Evolutionary conservation across 176 grass and related monocot genomes (phyloP), one percentile per base, ranked within the genome.

Genomic region (Oryza glaberrima): DNA sequence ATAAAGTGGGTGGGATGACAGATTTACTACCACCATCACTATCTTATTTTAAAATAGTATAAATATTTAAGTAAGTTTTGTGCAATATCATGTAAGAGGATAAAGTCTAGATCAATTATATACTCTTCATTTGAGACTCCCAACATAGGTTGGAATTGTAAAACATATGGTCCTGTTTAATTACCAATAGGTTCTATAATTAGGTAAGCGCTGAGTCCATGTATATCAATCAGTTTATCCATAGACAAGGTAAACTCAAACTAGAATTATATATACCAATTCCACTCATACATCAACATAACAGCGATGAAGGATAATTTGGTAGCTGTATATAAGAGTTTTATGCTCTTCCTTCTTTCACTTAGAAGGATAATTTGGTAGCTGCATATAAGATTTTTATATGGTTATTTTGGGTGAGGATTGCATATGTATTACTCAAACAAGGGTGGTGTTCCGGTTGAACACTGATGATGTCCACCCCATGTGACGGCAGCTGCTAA

Each of bases 401-500:
- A 41, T 41, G 40, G 40, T 49, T 49, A 14, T 49, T 15, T 49
- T 15, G 13, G 13, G 47, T 49, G 47, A 49, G 47, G 12, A 1
- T 54, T 54, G 16, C 51, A 19, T 54, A 54, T 1, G 51, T 36
- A 6, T 2, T 20, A 44, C 51, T 17, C 14, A 45, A 44, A 41
- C 14, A 73, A 38, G 0, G 65, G 28, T 52, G 78, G 20, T 80
- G 28, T 47, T 30, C 34, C 72, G 35, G 25, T 15, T 15, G 25
- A 70, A 19, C 5, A 16, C 16, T 80, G 40, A 41, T 41, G 44
- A 68, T 22, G 66, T 14, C 47, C 65, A 64, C 65, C 49, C 86
- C 86, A 88, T 83, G 80, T 88, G 86, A 88, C 54, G 74, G 52
- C 76, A 25, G 76, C 84, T 72, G 49, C 25, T 69, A 85, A 70